These are phyloP conservation scores for Heliamphora exappendiculata DNA, from an alignment of 148 eudicot genomes.

Conservation along the genomic window DNA sequence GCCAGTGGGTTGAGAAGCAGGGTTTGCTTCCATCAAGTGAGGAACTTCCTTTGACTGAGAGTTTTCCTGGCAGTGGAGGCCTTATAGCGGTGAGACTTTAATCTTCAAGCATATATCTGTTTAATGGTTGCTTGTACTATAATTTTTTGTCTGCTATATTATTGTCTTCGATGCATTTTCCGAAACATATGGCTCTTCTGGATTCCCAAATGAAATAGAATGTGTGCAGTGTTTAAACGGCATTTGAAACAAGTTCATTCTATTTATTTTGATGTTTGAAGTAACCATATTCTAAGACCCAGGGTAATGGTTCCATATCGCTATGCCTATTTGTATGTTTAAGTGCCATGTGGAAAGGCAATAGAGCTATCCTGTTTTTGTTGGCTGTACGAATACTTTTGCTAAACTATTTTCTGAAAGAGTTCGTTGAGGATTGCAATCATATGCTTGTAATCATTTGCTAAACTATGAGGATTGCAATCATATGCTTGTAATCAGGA, in stretches of 20 bases:
- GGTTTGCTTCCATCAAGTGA: conserved; percentile 88
- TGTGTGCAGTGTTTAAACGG: neutral
- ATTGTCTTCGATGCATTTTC: neutral
- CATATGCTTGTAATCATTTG: neutral
- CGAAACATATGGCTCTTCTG: neutral
- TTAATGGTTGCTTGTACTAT: neutral
- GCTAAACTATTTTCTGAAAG: neutral
- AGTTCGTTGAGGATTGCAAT: neutral
- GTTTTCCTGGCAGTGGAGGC: conserved; percentile 80
- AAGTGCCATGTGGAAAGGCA: neutral
- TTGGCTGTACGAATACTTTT: neutral
- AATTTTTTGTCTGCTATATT: neutral
- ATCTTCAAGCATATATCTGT: neutral
- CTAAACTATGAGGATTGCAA: too few relatives aligned
- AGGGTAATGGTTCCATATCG: neutral
- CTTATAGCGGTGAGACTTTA: conserved; percentile 60
- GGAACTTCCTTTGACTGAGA: conserved; percentile 79
- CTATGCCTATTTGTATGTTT: neutral
- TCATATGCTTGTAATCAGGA: too few relatives aligned
- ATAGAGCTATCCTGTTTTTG: neutral
- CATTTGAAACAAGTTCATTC: neutral
- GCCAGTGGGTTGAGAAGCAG: conserved; percentile 97
- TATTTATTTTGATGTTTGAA: neutral
- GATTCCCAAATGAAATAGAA: neutral
- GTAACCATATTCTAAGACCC: neutral